Conservation (phyloP, 2,329 filamentous ascomycete species). For the Whalleya microplaca region DNA sequence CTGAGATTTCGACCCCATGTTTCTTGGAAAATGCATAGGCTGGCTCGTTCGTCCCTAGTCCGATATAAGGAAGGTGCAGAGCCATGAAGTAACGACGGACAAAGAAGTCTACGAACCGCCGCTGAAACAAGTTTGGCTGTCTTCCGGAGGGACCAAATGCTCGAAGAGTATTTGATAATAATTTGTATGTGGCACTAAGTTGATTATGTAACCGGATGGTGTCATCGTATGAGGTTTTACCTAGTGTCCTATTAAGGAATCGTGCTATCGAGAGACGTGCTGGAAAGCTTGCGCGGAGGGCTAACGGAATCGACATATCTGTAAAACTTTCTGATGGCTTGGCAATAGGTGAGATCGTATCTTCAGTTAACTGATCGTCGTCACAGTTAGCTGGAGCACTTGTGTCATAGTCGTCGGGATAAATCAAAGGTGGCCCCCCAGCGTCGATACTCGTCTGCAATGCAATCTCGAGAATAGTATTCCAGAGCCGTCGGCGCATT, state of each 20-base stretch:
- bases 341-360: constrained; percentile 26
- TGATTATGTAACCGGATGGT: constrained; percentile 48
- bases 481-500: constrained; percentile 60
- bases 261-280: constrained; percentile 47
- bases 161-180: constrained; percentile 41
- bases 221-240: constrained; percentile 45
- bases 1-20: constrained; percentile 49
- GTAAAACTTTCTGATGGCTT: constrained; percentile 41
- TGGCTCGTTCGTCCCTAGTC: constrained; percentile 43
- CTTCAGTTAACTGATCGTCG: constrained; percentile 53
- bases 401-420: constrained; percentile 53
- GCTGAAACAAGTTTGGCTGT: constrained; percentile 42
- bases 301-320: constrained; percentile 54
- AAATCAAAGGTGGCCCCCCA: constrained; percentile 54
- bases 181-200: constrained; percentile 48
- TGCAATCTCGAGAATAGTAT: constrained; percentile 58
- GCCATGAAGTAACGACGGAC: constrained; percentile 58
- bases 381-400: constrained; percentile 54
- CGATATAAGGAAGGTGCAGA: constrained; percentile 59
- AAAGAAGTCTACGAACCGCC: constrained; percentile 52
- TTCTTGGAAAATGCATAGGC: constrained; percentile 56
- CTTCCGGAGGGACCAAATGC: constrained; percentile 18
- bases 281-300: constrained; percentile 48
- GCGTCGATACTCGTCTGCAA: constrained; percentile 55
- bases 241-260: constrained; percentile 48